Evolutionary conservation across 2,329 filamentous ascomycete genomes (phyloP), one percentile per base, ranked within the genome.

Genomic region (Samsoniella hepiali): DNA sequence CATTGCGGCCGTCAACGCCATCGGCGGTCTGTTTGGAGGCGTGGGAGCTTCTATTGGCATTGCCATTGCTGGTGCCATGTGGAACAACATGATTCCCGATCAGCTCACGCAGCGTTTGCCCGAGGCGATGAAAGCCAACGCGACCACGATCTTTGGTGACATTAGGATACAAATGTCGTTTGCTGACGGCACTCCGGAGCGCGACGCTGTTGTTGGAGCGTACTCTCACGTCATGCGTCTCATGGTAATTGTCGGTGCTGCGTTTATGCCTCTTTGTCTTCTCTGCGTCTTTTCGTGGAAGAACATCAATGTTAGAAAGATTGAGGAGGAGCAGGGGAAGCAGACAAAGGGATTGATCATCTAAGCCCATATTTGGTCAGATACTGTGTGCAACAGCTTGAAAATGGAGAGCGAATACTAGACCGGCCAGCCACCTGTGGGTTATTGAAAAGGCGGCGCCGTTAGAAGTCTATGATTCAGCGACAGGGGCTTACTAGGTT

Each of bases 61-160:
- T 5, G 83, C 85, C 44, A 80, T 89, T 63, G 84, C 85, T 1
- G 84, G 83, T 2, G 84, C 82, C 9, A 80, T 89, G 63, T 89
- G 87, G 87, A 84, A 82, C 6, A 82, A 82, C 66, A 74, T 81
- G 10, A 74, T 86, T 53, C 79, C 79, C 7, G 66, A 64, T 5
- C 75, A 78, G 42, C 73, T 85, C 3, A 61, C 70, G 55, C 67
- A 74, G 17, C 73, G 74, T 40, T 75, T 85, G 0, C 82, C 82
- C 0, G 77, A 76, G 10, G 72, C 72, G 1, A 71, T 68, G 31
- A 77, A 79, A 69, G 69, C 71, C 8, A 70, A 74, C 38, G 67
- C 72, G 7, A 65, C 68, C 3, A 63, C 62, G 3, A 79, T 80
- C 47, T 79, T 85, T 63, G 80, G 81, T 22, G 79, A 81, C 65